A percentile compares a stretch with the other conserved stretches of the same genome.
Evolutionary conservation across 257 asterid species (phyloP).

Genomic region (Striga asiatica): DNA sequence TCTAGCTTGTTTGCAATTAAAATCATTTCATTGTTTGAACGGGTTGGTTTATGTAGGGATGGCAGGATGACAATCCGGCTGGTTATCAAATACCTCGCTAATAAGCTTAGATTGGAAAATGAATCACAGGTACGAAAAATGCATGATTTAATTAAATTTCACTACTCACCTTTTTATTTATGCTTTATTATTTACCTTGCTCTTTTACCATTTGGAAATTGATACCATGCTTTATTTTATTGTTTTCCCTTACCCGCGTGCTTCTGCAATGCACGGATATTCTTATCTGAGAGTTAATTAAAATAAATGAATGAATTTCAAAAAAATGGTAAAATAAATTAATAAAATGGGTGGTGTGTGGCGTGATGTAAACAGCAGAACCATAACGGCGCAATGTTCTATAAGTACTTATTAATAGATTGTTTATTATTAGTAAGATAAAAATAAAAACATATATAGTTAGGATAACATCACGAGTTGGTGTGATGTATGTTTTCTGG

Average conservation of each 20-base stretch:
- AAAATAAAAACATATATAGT: not conserved
- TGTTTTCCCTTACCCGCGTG: not conserved
- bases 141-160: not conserved
- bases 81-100: conserved; percentile 75
- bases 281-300: too few species aligned
- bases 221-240: too few species aligned
- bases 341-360: conserved; percentile 28
- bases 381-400: conserved; percentile 23
- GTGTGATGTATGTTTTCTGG: not conserved
- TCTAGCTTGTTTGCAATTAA: not conserved
- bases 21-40: not conserved
- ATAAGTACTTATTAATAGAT: conserved; percentile 1
- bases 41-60: conserved; percentile 36
- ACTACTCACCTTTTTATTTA: not conserved
- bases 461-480: conserved; percentile 28
- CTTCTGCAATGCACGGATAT: not conserved
- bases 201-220: not conserved
- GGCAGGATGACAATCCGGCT: conserved; percentile 75
- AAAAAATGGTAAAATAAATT: conserved; percentile 17
- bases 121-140: conserved; percentile 77
- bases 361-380: conserved; percentile 53
- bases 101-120: conserved; percentile 65
- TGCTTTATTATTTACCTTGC: not conserved
- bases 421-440: too few species aligned
- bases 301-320: not conserved